Base-by-base conservation (phyloP, 768 basidiomycete genomes). In the Pleurotus djamor region DNA sequence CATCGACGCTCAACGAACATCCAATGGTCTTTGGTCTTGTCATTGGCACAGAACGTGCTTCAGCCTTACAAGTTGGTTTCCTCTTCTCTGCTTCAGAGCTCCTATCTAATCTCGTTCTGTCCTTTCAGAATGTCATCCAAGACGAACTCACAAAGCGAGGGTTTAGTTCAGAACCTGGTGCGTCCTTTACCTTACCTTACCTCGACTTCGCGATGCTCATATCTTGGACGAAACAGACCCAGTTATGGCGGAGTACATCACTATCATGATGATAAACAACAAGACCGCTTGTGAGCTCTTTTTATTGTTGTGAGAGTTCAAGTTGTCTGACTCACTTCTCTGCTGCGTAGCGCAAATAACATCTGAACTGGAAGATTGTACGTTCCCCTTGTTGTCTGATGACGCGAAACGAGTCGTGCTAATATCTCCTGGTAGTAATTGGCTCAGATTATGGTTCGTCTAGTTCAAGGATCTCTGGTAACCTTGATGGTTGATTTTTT, bases 181-280 rank as follows among this genome's bases (percentile, higher is more conserved):
- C 62, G 82, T 77, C 68, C 68, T 60, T 59, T 56, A 57, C 59
- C 59, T 63, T 54, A 56, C 52, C 44, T 50, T 13, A 56, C 52
- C 44, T 50, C 12, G 43, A 21, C 56, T 16, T 48, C 48, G 43
- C 17, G 14, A n/a, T 63, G 16, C 37, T 48, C 58, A 55, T 64
- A 50, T 47, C 52, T 60, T 70, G 32, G 67, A 3, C 9, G 55
- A 49, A 59, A 4, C 65, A 92, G 92, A 95, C 72, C 85, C 86
- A 12, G 91, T 94, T 65, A 94, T 95, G 92, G 92, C 93, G 2
- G 94, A 96, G 72, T 96, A 94, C 67, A 93, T 95, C 59, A 93
- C 91, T 16, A 96, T 96, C 60, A 94, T 96, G 94, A 83, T 96
- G 49, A 94, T 94, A 64, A 96, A 96, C 69, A 91, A 91, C 73